A percentile compares a stretch with the other conserved stretches of the same genome.
Conservation (phyloP, 768 basidiomycete species). For the Mycena floridula region DNA sequence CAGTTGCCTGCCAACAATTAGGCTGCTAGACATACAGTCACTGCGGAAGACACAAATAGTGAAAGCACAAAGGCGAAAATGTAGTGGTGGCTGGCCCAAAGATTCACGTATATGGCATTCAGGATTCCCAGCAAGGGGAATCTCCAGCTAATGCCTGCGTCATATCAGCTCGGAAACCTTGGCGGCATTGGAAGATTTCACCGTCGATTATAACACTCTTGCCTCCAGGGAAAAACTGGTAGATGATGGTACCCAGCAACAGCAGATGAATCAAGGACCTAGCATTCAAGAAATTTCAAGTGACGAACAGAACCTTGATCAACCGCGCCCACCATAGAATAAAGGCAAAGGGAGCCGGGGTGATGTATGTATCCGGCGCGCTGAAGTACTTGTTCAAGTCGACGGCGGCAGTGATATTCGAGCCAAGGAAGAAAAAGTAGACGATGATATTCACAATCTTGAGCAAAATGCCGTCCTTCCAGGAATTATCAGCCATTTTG, state of each 20-base stretch:
- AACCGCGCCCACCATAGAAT: slow-evolving; percentile 71
- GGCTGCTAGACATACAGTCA: slow-evolving; percentile 34
- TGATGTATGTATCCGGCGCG: slow-evolving; percentile 86
- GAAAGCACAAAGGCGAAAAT: slow-evolving; percentile 80
- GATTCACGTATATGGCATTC: slow-evolving; percentile 84
- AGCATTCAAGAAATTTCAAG: slow-evolving; percentile 12
- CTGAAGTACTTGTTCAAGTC: slow-evolving; percentile 66
- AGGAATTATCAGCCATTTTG: slow-evolving; percentile 52
- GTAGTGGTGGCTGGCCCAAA: slow-evolving; percentile 79
- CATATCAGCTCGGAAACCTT: too few species aligned
- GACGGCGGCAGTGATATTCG: slow-evolving; percentile 76
- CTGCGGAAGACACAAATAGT: slow-evolving; percentile 76
- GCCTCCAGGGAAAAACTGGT: slow-evolving; percentile 77
- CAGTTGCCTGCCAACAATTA: slow-evolving; percentile 27
- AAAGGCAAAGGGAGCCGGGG: slow-evolving; percentile 92
- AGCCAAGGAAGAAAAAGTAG: slow-evolving; percentile 83
- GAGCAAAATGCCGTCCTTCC: slow-evolving; percentile 79
- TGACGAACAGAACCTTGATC: neutral
- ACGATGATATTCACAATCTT: slow-evolving; percentile 81
- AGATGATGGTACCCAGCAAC: slow-evolving; percentile 85
- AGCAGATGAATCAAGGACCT: slow-evolving; percentile 89
- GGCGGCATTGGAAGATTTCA: too few species aligned
- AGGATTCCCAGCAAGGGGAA: slow-evolving; percentile 84
- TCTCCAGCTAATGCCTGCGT: slow-evolving; percentile 86
- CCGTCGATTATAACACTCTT: slow-evolving; percentile 79